Conservation (phyloP, 352 stramenopile species). For the Phytopythium aichiense region DNA sequence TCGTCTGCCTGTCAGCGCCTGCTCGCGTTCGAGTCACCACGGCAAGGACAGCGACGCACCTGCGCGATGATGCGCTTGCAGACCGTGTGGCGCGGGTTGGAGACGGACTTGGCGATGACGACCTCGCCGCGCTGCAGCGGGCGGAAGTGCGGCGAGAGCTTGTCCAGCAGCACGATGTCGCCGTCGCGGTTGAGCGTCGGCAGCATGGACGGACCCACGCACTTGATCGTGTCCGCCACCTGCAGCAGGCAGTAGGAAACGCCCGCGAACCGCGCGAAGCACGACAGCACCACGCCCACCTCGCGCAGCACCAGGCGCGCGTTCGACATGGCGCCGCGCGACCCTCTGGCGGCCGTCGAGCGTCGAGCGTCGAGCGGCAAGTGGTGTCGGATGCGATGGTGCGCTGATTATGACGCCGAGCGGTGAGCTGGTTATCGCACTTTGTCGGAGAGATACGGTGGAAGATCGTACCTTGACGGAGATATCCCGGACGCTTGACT, state of each 20-base stretch:
- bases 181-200: constrained; percentile 87
- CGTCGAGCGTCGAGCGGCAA: not conserved
- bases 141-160: constrained; percentile 69
- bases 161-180: constrained; percentile 89
- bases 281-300: constrained; percentile 43
- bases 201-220: constrained; percentile 88
- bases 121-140: constrained; percentile 74
- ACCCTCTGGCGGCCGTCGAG: not conserved
- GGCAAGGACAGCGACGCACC: constrained; percentile 14
- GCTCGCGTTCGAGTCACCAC: not conserved
- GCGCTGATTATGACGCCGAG: not conserved
- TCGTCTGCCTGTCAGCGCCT: too few relatives aligned
- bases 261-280: constrained; percentile 74
- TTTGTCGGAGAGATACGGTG: too few relatives aligned
- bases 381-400: too few relatives aligned
- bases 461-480: too few relatives aligned
- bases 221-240: constrained; percentile 79
- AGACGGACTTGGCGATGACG: constrained; percentile 86
- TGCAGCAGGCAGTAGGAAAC: constrained; percentile 71
- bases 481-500: not conserved
- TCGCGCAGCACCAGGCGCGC: constrained; percentile 25
- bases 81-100: constrained; percentile 79
- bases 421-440: not conserved
- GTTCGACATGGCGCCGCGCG: not conserved
- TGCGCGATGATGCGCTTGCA: constrained; percentile 88